A percentile compares a stretch with the other conserved stretches of the same genome.
Evolutionary conservation across 163 green algal species (phyloP).

Genomic region (Prototheca cutis): DNA sequence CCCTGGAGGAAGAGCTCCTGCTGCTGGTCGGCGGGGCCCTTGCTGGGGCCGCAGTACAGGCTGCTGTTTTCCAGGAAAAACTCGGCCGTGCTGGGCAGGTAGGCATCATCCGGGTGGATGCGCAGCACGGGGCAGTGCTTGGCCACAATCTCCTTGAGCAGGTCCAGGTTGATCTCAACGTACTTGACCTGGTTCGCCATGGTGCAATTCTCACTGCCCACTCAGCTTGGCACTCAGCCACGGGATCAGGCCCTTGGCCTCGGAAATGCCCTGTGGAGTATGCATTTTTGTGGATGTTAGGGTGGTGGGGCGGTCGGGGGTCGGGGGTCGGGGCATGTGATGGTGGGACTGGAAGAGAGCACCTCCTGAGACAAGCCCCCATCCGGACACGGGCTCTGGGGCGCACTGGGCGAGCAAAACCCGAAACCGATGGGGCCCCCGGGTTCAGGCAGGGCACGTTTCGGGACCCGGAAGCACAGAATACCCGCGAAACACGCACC

Average conservation of each 20-base stretch:
- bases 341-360: too few species aligned
- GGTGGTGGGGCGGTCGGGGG: not conserved
- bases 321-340: too few species aligned
- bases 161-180: conserved; percentile 1
- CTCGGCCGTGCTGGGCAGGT: conserved; percentile 30
- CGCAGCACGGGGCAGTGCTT: conserved; percentile 23
- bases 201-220: too few species aligned
- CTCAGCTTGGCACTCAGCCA: not conserved
- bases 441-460: too few species aligned
- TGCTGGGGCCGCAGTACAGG: not conserved
- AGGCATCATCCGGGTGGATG: conserved; percentile 31
- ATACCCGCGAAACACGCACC: too few species aligned
- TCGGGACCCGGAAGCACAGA: too few species aligned
- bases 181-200: too few species aligned
- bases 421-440: too few species aligned
- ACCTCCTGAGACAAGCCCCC: too few species aligned
- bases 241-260: not conserved
- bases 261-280: not conserved
- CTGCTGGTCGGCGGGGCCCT: not conserved
- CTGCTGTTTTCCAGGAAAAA: conserved; percentile 32
- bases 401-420: too few species aligned
- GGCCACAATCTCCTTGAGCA: conserved; percentile 13
- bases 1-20: conserved; percentile 5
- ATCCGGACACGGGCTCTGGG: too few species aligned
- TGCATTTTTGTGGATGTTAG: not conserved